Evolutionary conservation across 1,139 yeast genomes (phyloP), one percentile per base, ranked within the genome.

Genomic region (Entelexis sorbosivorans): DNA sequence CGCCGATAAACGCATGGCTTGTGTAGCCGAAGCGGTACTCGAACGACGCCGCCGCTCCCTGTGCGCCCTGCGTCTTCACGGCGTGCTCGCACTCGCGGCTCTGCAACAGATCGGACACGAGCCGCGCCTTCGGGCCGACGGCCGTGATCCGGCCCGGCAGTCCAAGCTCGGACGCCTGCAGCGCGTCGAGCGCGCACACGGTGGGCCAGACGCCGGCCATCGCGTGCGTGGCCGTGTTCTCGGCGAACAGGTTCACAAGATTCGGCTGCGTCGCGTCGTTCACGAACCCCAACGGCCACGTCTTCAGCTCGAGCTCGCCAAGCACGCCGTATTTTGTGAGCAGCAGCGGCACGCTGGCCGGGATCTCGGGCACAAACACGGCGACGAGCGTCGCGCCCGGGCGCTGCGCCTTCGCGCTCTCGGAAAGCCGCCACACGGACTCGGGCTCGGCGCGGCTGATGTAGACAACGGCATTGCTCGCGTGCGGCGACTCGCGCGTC

Each of bases 111-210:
- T 69, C 67, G 38, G 73, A 69, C 36, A 78, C 66, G 32, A 66
- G 65, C 20, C 64, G 59, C 0, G 81, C 73, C 20, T 65, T 63
- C 11, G 63, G 61, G 2, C 83, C 83, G 56, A 77, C 74, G 14
- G 76, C 67, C 11, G 73, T 74, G 20, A 77, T 71, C 40, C 65
- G 69, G 51, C 69, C 73, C 63, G 61, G 71, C 49, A 56, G 67
- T 1, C 70, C 74, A 45, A 50, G 32, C 19, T 11, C 19, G 2
- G 26, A 51, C 24, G 57, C 55, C 53, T 71, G 73, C 13, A 71
- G 53, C n/a, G 63, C 61, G 46, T 68, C 64, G 28, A 71, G 56
- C 0, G 73, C 70, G 31, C 59, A 60, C 0, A 81, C 78, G 13
- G 76, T 54, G 7, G 50, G 54, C 56, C 59, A 54, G 19, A 54